Conservation (phyloP, 1,284 basidiomycete species). For the Apiotrichum brassicae region DNA sequence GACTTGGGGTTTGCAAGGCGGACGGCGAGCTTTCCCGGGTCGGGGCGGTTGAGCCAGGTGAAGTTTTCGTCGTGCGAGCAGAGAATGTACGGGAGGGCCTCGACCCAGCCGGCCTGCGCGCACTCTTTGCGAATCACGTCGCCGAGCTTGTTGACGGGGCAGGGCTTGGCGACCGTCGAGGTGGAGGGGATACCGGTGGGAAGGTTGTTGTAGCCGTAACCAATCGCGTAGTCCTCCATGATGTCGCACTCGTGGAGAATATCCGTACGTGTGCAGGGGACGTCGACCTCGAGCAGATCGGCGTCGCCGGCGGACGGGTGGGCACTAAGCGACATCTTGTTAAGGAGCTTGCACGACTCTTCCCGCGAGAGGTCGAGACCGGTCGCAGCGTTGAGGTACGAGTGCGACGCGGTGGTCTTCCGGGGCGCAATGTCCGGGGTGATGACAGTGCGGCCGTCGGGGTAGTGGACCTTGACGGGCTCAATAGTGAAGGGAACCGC, state of each 20-base stretch:
- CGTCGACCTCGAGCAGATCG: constrained; percentile 61
- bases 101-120: constrained; percentile 90
- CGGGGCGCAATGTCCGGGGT: constrained; percentile 75
- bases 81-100: constrained; percentile 91
- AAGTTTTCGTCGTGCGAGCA: constrained; percentile 99
- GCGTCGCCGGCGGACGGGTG: constrained; percentile 51
- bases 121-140: constrained; percentile 87
- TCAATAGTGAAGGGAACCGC: constrained; percentile 80
- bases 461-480: constrained; percentile 73
- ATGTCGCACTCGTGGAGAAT: constrained; percentile 97
- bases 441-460: constrained; percentile 68
- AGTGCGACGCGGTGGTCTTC: constrained; percentile 66
- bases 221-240: constrained; percentile 97
- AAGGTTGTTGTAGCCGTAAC: constrained; percentile 96
- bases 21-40: constrained; percentile 74
- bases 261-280: constrained; percentile 90
- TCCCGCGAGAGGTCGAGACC: constrained; percentile 60
- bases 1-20: constrained; percentile 96
- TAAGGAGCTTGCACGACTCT: constrained; percentile 38
- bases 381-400: constrained; percentile 93
- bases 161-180: constrained; percentile 90
- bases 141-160: constrained; percentile 81
- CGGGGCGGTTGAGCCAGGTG: constrained; percentile 76
- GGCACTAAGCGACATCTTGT: constrained; percentile 47
- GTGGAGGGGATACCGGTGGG: constrained; percentile 85